Conservation (phyloP, 1,284 basidiomycete species). For the Vanrija sp. region DNA sequence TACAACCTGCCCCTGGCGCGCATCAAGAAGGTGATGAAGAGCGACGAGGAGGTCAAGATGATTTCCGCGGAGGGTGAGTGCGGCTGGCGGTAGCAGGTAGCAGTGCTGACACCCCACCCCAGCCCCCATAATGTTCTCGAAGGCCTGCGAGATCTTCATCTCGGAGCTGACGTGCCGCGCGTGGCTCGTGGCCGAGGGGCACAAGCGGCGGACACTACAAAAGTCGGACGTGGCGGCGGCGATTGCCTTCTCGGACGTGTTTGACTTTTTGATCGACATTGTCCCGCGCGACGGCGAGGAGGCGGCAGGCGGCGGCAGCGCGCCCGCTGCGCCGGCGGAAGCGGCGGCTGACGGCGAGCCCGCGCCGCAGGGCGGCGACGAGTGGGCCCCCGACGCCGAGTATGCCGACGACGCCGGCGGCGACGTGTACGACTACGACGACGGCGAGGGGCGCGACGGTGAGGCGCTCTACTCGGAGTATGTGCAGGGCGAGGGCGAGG, state of each 20-base stretch:
- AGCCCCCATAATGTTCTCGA: constrained; percentile 91
- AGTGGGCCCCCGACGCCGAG: constrained; percentile 1
- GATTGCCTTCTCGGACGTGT: constrained; percentile 78
- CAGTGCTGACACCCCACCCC: constrained; percentile 7
- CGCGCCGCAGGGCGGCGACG: not conserved
- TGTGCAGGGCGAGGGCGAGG: constrained; percentile 17
- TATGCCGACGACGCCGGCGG: not conserved
- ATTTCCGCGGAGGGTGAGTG: constrained; percentile 81
- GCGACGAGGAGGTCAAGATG: constrained; percentile 96
- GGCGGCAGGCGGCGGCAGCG: constrained; percentile 2
- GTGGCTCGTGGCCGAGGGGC: constrained; percentile 87
- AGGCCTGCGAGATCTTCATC: constrained; percentile 95
- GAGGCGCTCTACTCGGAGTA: constrained; percentile 20
- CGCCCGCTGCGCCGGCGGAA: not conserved
- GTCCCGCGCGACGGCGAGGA: constrained; percentile 71
- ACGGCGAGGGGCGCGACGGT: constrained; percentile 5
- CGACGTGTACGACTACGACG: constrained; percentile 9
- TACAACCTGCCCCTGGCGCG: constrained; percentile 60
- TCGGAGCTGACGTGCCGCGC: constrained; percentile 89
- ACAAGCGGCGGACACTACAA: constrained; percentile 85
- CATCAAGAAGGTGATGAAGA: constrained; percentile 98
- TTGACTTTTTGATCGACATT: constrained; percentile 77
- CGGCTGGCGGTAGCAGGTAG: no score
- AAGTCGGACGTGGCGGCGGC: constrained; percentile 87
- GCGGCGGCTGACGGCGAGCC: not conserved